Conservation (phyloP, 148 eudicot species). For the Cornus controversa region DNA sequence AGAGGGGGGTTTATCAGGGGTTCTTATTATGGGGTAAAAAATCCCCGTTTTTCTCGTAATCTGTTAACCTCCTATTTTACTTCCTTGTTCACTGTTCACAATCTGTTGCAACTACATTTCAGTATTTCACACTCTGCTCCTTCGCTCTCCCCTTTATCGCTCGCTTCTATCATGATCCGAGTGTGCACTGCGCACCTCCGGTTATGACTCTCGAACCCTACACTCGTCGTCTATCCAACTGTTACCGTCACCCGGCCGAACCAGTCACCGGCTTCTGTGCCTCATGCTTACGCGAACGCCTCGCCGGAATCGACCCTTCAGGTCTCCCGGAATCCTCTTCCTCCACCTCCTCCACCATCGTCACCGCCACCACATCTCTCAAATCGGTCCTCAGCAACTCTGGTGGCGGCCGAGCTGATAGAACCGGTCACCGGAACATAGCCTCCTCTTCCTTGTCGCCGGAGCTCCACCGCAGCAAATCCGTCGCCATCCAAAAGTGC, state of each 20-base stretch:
- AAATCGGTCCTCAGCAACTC: neutral
- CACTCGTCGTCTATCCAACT: conserved; percentile 60
- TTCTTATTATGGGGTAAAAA: no score
- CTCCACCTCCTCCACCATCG: conserved; percentile 21
- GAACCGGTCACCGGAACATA: neutral
- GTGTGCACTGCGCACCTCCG: conserved; percentile 14
- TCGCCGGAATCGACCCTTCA: conserved; percentile 59
- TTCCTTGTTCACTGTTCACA: neutral
- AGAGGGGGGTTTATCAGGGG: neutral
- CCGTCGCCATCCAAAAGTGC: conserved; percentile 40
- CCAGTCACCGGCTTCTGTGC: conserved; percentile 77
- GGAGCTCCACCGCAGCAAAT: conserved; percentile 77
- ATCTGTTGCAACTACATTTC: neutral
- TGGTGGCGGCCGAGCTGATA: neutral
- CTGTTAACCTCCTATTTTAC: neutral
- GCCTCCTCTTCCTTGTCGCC: conserved; percentile 23
- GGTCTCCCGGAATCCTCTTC: conserved; percentile 19
- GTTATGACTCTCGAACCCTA: conserved; percentile 33
- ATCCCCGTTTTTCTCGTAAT: no score
- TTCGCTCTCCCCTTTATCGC: conserved; percentile 4
- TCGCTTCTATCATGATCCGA: conserved; percentile 11
- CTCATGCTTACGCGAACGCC: conserved; percentile 78
- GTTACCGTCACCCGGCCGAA: conserved; percentile 74
- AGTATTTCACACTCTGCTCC: neutral
- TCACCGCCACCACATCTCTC: conserved; percentile 14